Base-by-base conservation (phyloP, 805 yeast species). In the Candida glaebosa region DNA sequence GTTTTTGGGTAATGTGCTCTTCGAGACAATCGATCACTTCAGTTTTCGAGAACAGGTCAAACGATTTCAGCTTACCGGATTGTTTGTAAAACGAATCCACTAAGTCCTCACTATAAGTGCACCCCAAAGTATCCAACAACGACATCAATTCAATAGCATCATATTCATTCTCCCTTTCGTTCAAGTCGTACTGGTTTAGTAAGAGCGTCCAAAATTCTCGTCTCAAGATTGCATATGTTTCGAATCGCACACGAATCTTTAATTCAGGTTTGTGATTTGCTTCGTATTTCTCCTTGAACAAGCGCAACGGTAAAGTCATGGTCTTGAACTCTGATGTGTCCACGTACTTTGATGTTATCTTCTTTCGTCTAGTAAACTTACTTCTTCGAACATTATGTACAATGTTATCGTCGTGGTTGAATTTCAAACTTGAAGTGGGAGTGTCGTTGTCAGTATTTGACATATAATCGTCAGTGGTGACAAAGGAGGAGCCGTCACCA, bases 151-250 rank as follows among this genome's bases (percentile, higher is more conserved):
- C 93, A 34, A 79, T 68, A 35, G 78, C 66, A 49, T 79, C 80
- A 46, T 79, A 67, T 1, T 47, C 42, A 10, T 48, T 52, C 14
- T 46, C 46, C 1, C 22, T 30, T 10, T 69, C 76, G 39, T 61
- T 73, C 19, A 61, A 63, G 34, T 59, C 78, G 50, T 73, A 82
- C 46, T 78, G 76, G 26, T 72, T 74, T 12, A 87, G 65, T 4
- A 87, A 66, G 8, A 77, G 69, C 32, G 68, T 62, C 91, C 96
- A 88, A 48, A 90, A 76, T 40, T 80, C 80, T 46, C 75, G 76
- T 47, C 90, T 70, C 37, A 89, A 65, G 3, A 67, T 71, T 0
- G 69, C 69, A 58, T 88, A 88, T 0, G 90, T 78, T 45, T 81
- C 76, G 54, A 80, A 88, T 42, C 82, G 74, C 2, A 82, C 80